Evolutionary conservation across 495 filamentous ascomycete genomes (phyloP), one percentile per base, ranked within the genome.

Genomic region (Pseudomonodictys pantanalensis): DNA sequence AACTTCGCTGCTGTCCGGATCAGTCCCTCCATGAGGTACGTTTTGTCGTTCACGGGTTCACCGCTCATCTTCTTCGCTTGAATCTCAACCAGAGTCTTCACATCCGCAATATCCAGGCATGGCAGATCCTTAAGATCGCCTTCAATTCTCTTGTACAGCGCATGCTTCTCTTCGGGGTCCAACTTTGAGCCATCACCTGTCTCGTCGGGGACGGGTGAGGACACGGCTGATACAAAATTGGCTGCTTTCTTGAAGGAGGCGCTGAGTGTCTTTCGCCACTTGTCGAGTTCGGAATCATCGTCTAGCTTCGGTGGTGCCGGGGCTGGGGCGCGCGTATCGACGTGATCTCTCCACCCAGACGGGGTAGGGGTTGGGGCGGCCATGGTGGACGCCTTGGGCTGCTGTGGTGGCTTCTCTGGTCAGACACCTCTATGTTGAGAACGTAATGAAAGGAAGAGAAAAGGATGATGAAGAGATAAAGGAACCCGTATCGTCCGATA

Each of bases 21-120:
- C 38, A 83, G 62, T 24, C 73, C 70, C 61, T 85, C 82, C 79
- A 82, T 83, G 10, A 79, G 70, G 60, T 83, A 85, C 2, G 75
- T 70, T 60, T 78, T 80, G n/a, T 76, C 73, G 42, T 76, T 51
- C 2, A 65, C 58, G 0, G 42, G 55, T 20, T 68, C 67, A 15
- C 70, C 70, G 5, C 64, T 47, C 46, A 65, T 52, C 39, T 62
- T 68, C n/a, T 44, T 29, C 39, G 46, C 71, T 29, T 42, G 60
- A 22, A 79, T 59, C 12, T 82, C 76, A n/a, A 75, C 65, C 42
- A 83, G 56, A 10, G 76, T 76, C 48, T 74, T 73, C 44, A 78
- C 56, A 61, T 81, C 75, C 12, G 66, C 60, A 22, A 76, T 54
- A 29, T 73, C 69, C 20, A 81, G 51, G 64, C 76, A 71, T 22